Conservation (phyloP, 306 rosid species). For the Casuarina glauca region DNA sequence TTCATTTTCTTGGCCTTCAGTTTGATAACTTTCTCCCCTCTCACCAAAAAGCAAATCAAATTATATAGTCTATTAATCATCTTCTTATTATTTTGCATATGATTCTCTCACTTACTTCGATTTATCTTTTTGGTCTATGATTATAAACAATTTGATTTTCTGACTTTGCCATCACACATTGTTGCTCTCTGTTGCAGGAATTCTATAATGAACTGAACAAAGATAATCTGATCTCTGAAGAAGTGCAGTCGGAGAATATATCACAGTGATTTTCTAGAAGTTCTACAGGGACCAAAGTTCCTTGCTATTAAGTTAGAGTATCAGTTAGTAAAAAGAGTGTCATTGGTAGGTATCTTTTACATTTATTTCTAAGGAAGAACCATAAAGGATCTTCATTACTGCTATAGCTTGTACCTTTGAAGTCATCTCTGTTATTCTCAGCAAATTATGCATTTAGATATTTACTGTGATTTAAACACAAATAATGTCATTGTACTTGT, state of each 20-base stretch:
- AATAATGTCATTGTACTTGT: not conserved
- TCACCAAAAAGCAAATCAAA: too few species aligned
- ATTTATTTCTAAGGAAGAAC: slow-evolving; percentile 1
- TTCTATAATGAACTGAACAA: slow-evolving; percentile 39
- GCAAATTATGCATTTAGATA: not conserved
- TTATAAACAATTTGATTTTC: slow-evolving; percentile 12
- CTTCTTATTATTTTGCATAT: slow-evolving; percentile 24
- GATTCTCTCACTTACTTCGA: slow-evolving; percentile 19
- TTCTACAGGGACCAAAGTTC: slow-evolving; percentile 66
- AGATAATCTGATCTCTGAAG: slow-evolving; percentile 34
- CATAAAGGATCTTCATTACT: not conserved
- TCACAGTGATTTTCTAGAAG: slow-evolving; percentile 52
- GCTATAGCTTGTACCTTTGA: not conserved
- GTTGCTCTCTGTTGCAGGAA: slow-evolving; percentile 45
- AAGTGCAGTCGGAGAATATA: slow-evolving; percentile 50
- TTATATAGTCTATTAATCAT: not conserved
- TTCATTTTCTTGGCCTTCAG: not conserved
- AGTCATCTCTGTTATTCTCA: not conserved
- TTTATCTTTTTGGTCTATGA: slow-evolving; percentile 13
- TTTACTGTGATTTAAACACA: not conserved
- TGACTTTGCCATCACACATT: slow-evolving; percentile 3
- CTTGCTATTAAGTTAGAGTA: slow-evolving; percentile 58
- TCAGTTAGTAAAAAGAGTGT: slow-evolving; percentile 57
- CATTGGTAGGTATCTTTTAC: slow-evolving; percentile 53
- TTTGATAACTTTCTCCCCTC: not conserved